A percentile compares a stretch with the other conserved stretches of the same genome.
Evolutionary conservation across 1,284 basidiomycete species (phyloP).

Genomic region (Ceraceosorus guamensis): DNA sequence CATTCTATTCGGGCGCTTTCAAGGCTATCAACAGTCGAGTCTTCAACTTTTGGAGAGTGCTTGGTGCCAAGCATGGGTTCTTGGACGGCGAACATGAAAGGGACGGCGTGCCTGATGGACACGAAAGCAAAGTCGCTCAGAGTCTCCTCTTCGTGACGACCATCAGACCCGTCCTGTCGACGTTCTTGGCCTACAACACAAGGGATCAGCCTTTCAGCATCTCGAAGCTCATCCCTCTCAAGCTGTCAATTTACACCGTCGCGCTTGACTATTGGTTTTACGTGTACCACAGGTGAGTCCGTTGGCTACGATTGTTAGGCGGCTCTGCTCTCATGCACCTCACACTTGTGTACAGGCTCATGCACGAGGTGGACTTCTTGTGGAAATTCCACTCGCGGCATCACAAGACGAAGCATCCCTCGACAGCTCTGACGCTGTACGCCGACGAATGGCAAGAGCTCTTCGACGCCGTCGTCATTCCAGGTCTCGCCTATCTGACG

Average conservation of each 20-base stretch:
- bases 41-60: conserved; percentile 13
- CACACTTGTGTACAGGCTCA: too few relatives aligned
- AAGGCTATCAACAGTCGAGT: conserved; percentile 17
- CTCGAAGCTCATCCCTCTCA: conserved; percentile 16
- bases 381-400: conserved; percentile 23
- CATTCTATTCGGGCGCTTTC: conserved; percentile 15
- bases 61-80: conserved; percentile 26
- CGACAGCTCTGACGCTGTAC: conserved; percentile 23
- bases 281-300: conserved; percentile 28
- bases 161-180: conserved; percentile 22
- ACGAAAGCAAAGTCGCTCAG: conserved; percentile 16
- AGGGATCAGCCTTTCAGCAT: conserved; percentile 11
- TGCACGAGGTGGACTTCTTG: conserved; percentile 27
- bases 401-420: conserved; percentile 39
- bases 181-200: conserved; percentile 27
- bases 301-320: too few relatives aligned
- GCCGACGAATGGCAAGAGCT: conserved; percentile 37
- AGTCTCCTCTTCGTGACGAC: conserved; percentile 18
- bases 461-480: conserved; percentile 34
- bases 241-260: conserved; percentile 23
- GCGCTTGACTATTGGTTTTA: conserved; percentile 32
- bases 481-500: conserved; percentile 22
- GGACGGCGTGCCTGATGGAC: conserved; percentile 28
- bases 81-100: conserved; percentile 24
- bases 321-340: too few relatives aligned